phyloP scores from a whole-genome alignment of 169 alveolate genomes.

The Eimeria brunetti region DNA sequence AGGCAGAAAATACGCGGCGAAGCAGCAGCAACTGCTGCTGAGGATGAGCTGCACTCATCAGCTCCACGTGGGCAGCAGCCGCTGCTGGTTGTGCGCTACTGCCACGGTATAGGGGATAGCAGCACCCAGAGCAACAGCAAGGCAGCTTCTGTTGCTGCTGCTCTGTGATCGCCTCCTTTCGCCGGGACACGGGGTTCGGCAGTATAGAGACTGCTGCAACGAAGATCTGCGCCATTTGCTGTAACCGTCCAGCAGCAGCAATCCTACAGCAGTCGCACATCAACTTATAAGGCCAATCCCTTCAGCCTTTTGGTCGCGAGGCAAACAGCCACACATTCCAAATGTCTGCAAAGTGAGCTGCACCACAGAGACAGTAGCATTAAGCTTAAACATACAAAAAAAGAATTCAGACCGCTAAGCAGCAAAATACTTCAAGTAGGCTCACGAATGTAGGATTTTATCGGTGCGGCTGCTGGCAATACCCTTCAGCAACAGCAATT shows the following conservation, averaged over 20 bases:
- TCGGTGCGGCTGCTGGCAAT: conserved; percentile 68
- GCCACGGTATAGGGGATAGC: conserved; percentile 18
- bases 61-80: conserved; percentile 42
- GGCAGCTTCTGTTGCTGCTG: conserved; percentile 51
- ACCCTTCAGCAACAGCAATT: conserved; percentile 45
- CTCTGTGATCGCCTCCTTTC: background rate
- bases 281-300: background rate
- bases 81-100: conserved; percentile 11
- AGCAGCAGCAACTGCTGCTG: conserved; percentile 80
- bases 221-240: conserved; percentile 52
- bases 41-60: conserved; percentile 70
- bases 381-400: background rate
- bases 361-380: no score
- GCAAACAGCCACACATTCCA: background rate
- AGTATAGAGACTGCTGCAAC: conserved; percentile 64
- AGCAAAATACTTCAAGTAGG: background rate
- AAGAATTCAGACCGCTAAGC: background rate
- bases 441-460: conserved; percentile 53
- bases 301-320: background rate
- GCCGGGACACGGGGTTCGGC: conserved; percentile 7
- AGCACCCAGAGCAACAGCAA: conserved; percentile 62
- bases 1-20: conserved; percentile 72
- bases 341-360: background rate
- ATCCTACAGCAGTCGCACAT: conserved; percentile 37
- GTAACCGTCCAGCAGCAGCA: conserved; percentile 57